Evolutionary conservation across 257 asterid species (phyloP).

Genomic region (Gentiana dahurica): DNA sequence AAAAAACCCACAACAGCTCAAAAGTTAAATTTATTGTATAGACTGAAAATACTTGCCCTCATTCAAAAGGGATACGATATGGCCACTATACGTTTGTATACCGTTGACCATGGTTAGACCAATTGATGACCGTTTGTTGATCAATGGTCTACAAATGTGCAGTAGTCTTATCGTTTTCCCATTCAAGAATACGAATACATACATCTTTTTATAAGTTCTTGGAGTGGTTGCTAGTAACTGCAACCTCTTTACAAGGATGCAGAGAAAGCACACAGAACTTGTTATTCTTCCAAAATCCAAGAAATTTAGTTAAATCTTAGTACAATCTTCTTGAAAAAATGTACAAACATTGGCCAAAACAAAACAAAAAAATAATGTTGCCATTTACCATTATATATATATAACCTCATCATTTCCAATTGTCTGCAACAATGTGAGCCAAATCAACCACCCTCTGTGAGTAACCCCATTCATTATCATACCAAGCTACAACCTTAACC

Average conservation of each 20-base stretch:
- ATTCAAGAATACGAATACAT: no score
- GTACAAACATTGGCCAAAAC: slow-evolving; percentile 22
- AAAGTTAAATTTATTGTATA: no score
- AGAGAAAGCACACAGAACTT: not conserved
- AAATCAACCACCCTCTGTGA: slow-evolving; percentile 99
- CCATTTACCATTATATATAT: not conserved
- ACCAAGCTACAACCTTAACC: slow-evolving; percentile 99
- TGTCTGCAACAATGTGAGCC: slow-evolving; percentile 89
- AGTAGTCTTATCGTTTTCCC: no score
- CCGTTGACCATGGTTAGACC: no score
- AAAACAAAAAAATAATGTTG: not conserved
- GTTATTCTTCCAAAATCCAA: slow-evolving; percentile 12
- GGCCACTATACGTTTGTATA: no score
- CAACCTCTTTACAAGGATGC: slow-evolving; percentile 3
- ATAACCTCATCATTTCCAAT: slow-evolving; percentile 54
- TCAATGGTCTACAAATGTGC: no score
- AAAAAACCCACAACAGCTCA: no score
- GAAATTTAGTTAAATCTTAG: slow-evolving; percentile 31
- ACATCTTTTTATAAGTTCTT: no score
- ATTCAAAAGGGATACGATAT: no score
- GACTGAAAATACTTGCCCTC: no score
- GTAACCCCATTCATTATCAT: slow-evolving; percentile 97
- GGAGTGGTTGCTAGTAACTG: not conserved
- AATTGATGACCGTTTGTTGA: no score
- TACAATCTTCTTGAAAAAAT: slow-evolving; percentile 29